Conservation (phyloP, 257 asterid genomes). For the Mitragyna speciosa region DNA sequence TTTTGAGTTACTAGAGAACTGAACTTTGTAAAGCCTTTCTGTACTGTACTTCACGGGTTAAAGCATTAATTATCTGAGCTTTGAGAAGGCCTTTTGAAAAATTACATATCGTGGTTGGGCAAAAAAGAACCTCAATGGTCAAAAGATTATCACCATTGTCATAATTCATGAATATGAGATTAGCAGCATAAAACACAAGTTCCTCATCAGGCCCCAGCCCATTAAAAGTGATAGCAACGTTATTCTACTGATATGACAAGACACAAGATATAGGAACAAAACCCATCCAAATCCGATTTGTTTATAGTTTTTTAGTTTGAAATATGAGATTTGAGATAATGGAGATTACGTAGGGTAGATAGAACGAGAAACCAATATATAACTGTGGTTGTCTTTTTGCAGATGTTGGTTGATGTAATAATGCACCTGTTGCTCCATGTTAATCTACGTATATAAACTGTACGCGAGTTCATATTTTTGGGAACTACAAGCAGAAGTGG, state of each 20-base stretch:
- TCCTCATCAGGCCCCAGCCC: background rate
- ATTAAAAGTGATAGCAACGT: constrained; percentile 1
- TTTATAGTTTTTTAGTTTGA: background rate
- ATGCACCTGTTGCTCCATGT: background rate
- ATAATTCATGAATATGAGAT: background rate
- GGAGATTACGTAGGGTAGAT: background rate
- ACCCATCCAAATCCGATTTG: background rate
- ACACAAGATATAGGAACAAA: background rate
- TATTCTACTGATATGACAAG: background rate
- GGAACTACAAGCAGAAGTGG: too few species aligned
- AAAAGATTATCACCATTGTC: background rate
- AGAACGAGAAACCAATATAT: background rate
- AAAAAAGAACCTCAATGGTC: background rate
- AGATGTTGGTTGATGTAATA: background rate
- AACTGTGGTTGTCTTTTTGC: background rate
- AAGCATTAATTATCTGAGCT: background rate
- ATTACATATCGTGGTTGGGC: background rate
- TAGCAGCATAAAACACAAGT: background rate
- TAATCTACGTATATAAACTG: background rate
- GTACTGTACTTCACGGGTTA: too few species aligned
- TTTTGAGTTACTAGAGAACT: too few species aligned
- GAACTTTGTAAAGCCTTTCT: too few species aligned
- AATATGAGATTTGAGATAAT: background rate
- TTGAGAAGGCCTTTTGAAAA: background rate
- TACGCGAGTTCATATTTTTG: too few species aligned